A percentile compares a stretch with the other conserved stretches of the same genome.
These are phyloP conservation scores for Pseudogymnoascus sp. DNA, from an alignment of 2,329 filamentous ascomycete genomes.

Conservation along the genomic window DNA sequence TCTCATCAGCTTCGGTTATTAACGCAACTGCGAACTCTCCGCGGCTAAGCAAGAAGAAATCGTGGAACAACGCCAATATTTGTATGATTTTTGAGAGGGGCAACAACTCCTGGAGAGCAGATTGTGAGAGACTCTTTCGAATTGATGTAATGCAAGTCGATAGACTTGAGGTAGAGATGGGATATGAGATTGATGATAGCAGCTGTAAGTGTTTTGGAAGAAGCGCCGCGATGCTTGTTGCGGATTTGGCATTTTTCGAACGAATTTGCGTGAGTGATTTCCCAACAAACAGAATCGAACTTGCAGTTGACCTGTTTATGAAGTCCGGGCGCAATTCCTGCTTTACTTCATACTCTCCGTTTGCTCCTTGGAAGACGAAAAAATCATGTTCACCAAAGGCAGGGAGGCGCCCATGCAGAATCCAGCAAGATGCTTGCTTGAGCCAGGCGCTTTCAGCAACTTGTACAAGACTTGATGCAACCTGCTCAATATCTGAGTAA, in stretches of 20 bases:
- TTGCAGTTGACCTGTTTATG: conserved; percentile 63
- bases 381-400: conserved; percentile 75
- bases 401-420: conserved; percentile 79
- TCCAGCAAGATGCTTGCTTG: conserved; percentile 81
- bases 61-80: conserved; percentile 66
- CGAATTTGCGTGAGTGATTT: conserved; percentile 80
- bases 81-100: conserved; percentile 71
- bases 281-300: conserved; percentile 84
- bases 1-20: conserved; percentile 76
- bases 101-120: conserved; percentile 72
- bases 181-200: conserved; percentile 61
- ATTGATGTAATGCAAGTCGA: conserved; percentile 67
- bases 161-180: conserved; percentile 64
- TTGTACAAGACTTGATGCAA: conserved; percentile 62
- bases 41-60: conserved; percentile 79
- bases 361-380: conserved; percentile 53
- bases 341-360: conserved; percentile 49
- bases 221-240: conserved; percentile 33
- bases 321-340: conserved; percentile 65
- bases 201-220: conserved; percentile 60
- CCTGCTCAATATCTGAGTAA: conserved; percentile 75
- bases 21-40: conserved; percentile 88
- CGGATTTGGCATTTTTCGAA: conserved; percentile 37
- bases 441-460: conserved; percentile 86
- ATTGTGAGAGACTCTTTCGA: conserved; percentile 72